phyloP scores from a whole-genome alignment of 2,329 filamentous ascomycete genomes.

The Teratosphaeria destructans region DNA sequence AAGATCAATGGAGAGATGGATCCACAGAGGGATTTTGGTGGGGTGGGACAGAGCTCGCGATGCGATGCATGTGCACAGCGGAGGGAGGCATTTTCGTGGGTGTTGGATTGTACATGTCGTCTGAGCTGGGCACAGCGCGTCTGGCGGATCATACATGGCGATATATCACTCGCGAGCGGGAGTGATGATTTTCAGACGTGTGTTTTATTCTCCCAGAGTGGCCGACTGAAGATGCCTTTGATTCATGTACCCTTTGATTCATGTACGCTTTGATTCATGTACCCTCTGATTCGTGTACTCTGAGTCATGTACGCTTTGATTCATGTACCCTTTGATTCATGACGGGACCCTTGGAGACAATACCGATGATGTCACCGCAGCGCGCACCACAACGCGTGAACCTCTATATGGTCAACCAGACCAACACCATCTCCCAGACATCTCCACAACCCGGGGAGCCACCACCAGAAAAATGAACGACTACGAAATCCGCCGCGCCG shows the following conservation, averaged over 20 bases:
- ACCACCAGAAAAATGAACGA: constrained; percentile 25
- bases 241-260: not conserved
- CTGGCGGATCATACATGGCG: not conserved
- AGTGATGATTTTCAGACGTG: too few species aligned
- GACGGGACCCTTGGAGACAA: not conserved
- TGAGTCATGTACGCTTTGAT: too few species aligned
- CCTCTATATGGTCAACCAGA: not conserved
- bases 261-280: not conserved
- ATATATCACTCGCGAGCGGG: not conserved
- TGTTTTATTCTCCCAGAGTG: too few species aligned
- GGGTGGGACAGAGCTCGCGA: not conserved
- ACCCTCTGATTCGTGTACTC: not conserved
- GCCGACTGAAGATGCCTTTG: too few species aligned
- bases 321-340: too few species aligned
- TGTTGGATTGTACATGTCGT: not conserved
- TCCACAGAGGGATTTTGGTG: not conserved
- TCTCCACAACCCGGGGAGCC: not conserved
- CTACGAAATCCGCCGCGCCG: constrained; percentile 37
- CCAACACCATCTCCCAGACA: not conserved
- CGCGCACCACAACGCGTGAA: not conserved
- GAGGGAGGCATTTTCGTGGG: not conserved
- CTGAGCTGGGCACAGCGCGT: not conserved
- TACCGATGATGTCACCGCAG: not conserved
- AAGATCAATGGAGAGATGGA: not conserved
- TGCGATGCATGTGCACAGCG: not conserved